A percentile compares a stretch with the other conserved stretches of the same genome.
Conservation (phyloP, 1,284 basidiomycete genomes). For the Cutaneotrichosporon cutaneum region DNA sequence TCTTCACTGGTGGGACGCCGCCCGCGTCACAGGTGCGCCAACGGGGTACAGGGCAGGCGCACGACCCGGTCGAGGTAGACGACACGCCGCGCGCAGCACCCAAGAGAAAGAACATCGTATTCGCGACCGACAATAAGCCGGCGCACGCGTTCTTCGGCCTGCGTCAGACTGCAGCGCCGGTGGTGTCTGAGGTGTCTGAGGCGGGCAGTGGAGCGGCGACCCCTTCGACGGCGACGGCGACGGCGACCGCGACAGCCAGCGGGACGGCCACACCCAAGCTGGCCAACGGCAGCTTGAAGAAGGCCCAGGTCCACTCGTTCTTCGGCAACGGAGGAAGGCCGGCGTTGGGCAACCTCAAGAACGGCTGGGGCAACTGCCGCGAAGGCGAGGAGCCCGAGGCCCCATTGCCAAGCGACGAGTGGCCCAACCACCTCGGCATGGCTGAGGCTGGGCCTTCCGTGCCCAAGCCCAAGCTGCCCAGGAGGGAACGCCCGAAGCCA, state of each 20-base stretch:
- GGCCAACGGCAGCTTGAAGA: not conserved
- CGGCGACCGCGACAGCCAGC: not conserved
- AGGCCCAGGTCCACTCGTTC: conserved; percentile 32
- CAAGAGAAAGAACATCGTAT: conserved; percentile 29
- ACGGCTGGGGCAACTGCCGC: conserved; percentile 43
- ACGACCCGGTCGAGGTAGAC: conserved; percentile 10
- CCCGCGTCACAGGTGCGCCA: not conserved
- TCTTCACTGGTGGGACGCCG: conserved; percentile 1
- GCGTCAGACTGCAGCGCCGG: not conserved
- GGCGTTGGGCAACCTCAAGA: conserved; percentile 25
- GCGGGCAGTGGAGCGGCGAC: not conserved
- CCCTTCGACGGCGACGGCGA: not conserved
- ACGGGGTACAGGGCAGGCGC: not conserved
- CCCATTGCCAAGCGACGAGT: conserved; percentile 33
- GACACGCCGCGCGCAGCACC: conserved; percentile 14
- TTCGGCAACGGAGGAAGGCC: conserved; percentile 24
- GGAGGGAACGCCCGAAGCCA: not conserved
- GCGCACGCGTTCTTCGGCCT: conserved; percentile 41
- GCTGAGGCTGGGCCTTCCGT: not conserved
- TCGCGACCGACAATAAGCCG: conserved; percentile 33
- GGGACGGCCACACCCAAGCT: not conserved
- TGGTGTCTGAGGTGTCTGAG: not conserved
- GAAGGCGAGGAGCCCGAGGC: conserved; percentile 37
- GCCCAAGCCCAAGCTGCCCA: not conserved
- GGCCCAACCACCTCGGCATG: conserved; percentile 9